phyloP scores from a whole-genome alignment of 2,329 filamentous ascomycete genomes.

The Microcyclosporella mali region DNA sequence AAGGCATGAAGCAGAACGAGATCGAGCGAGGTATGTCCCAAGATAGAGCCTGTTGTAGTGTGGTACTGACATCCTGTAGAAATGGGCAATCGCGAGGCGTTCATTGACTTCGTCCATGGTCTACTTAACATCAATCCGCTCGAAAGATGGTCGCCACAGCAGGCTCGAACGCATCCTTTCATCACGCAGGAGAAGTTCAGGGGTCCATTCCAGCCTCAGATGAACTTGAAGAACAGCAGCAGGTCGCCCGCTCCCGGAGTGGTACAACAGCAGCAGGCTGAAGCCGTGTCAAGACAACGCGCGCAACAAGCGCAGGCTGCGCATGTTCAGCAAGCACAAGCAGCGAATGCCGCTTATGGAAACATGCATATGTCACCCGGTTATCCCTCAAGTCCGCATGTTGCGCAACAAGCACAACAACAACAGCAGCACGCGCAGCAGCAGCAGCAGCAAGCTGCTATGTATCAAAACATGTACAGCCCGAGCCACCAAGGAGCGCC shows the following conservation, averaged over 20 bases:
- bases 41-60: not conserved
- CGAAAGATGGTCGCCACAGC: conserved; percentile 94
- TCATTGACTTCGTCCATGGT: conserved; percentile 96
- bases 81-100: conserved; percentile 96
- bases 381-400: conserved; percentile 37
- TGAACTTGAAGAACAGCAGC: conserved; percentile 89
- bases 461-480: conserved; percentile 70
- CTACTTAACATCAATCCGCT: conserved; percentile 90
- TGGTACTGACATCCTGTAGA: conserved; percentile 50
- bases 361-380: conserved; percentile 29
- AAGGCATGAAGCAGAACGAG: conserved; percentile 98
- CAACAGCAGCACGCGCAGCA: conserved; percentile 19
- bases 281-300: conserved; percentile 87
- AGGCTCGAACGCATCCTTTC: conserved; percentile 94
- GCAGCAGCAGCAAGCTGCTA: conserved; percentile 49
- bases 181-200: conserved; percentile 98
- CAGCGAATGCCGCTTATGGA: conserved; percentile 17
- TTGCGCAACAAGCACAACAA: conserved; percentile 15
- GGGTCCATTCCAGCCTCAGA: conserved; percentile 89
- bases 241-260: conserved; percentile 87
- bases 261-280: conserved; percentile 91
- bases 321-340: conserved; percentile 39
- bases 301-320: conserved; percentile 52
- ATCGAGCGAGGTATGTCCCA: conserved; percentile 75
- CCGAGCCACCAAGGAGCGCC: conserved; percentile 61